Base-by-base conservation (phyloP, 2,329 filamentous ascomycete genomes). In the Neonectria ditissima region DNA sequence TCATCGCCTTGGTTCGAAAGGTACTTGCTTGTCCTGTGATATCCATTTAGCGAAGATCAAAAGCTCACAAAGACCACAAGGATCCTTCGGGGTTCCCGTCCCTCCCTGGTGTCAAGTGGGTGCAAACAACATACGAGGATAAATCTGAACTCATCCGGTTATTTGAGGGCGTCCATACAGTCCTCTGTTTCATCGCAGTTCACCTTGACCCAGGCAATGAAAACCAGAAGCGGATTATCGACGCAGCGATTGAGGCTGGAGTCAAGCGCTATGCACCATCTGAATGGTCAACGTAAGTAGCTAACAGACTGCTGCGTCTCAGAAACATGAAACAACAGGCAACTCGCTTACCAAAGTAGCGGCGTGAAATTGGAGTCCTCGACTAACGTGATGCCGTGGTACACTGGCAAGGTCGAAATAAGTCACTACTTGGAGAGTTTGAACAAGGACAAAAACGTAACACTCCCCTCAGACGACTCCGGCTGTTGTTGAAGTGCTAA, bases 201-300 rank as follows among this genome's bases (percentile, higher is more conserved):
- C 75, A 79, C 9, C 69, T 73, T 0, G 79, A 81, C 50, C 74
- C 74, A 0, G 69, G 67, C 0, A 71, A 79, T 24, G 76, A 73
- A 28, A 75, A 82, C 0, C 87, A 90, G 69, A 82, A 80, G 63
- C 82, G 81, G 32, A 76, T 91, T 50, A 86, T 90, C 55, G 85
- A 90, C 60, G 89, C 88, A 1, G 81, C 86, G 7, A 80, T 89
- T 41, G 78, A 79, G 3, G 87, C 87, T 1, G 86, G 87, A 1
- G 88, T 91, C 6, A 84, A 84, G 67, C 82, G 87, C 7, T 89
- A 88, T 72, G 82, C 89, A 1, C 87, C 88, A 2, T 85, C 84
- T 39, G 88, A 91, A 63, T 91, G 83, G 62, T 76, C 70, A 22
- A 77, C 74, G 81, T 82, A 64, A 71, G 67, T 41, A 53, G 4